Evolutionary conservation across 129 eudicot species (phyloP).

Genomic region (Tagetes patula): DNA sequence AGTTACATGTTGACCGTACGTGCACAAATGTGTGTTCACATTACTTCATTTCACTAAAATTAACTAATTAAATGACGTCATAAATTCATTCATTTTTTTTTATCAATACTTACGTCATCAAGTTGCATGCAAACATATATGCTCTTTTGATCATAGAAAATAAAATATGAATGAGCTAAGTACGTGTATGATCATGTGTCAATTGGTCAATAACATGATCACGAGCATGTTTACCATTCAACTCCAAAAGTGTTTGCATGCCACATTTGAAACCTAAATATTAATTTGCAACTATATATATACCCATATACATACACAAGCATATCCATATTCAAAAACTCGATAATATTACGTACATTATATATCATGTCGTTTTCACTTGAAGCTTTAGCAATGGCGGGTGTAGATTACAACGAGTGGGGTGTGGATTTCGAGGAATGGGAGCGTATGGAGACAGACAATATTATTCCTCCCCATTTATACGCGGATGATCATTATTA

Average conservation of each 20-base stretch:
- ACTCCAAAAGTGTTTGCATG: slow-evolving; percentile 10
- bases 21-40: not conserved
- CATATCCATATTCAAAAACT: not conserved
- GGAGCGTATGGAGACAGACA: slow-evolving; percentile 25
- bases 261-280: slow-evolving; percentile 16
- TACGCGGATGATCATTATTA: slow-evolving; percentile 22
- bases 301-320: not conserved
- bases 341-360: not conserved
- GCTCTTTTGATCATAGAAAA: not conserved
- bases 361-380: slow-evolving; percentile 35
- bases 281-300: not conserved
- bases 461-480: slow-evolving; percentile 30
- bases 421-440: slow-evolving; percentile 29
- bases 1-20: slow-evolving; percentile 7
- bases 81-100: not conserved
- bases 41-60: not conserved
- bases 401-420: slow-evolving; percentile 28
- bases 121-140: not conserved
- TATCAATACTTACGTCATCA: not conserved
- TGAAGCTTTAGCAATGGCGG: slow-evolving; percentile 45
- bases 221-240: slow-evolving; percentile 27
- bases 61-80: not conserved
- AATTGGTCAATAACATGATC: slow-evolving; percentile 12
- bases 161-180: not conserved
- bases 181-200: not conserved